Base-by-base conservation (phyloP, 805 yeast genomes). In the Wickerhamiella galacta region DNA sequence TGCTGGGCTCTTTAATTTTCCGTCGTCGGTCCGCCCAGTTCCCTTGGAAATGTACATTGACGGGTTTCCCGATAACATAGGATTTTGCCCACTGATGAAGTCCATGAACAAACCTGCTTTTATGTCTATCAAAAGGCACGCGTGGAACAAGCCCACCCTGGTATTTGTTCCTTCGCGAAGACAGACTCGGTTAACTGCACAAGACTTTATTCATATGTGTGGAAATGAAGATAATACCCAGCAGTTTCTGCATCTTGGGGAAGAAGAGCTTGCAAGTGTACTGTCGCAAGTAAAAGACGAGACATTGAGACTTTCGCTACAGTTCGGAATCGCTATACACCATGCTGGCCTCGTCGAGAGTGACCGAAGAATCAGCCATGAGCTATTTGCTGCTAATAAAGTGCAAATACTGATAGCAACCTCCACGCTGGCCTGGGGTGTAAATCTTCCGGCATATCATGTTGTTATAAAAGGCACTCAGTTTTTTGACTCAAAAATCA, bases 91-190 rank as follows among this genome's bases (percentile, higher is more conserved):
- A 1, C 59, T 80, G 47, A 79, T 79, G 94, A 80, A 72, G 59
- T 78, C 72, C 16, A 80, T 70, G 90, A 82, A 74, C 62, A 82
- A 66, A 46, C 95, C 95, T 1, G 87, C 93, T 0, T 83, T 78
- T 47, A 70, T 76, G 75, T 93, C 95, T 0, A 83, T 83, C 41
- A 80, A 82, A 48, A 82, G 80, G 41, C 94, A 85, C 51, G 78
- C 94, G 0, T 92, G 94, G 2, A 60, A 59, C 14, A 74, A 83
- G 49, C 93, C 95, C 0, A 87, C 76, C 8, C 61, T 79, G 43
- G 72, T 79, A n/a, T 79, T 79, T 46, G 92, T 79, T 23, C 82
- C 90, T 1, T 77, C 90, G 3, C 65, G 92, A 48, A 61, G 92
- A 38, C 92, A 79, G 53, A 79, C 92, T 0, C 59, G 92, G 38